Evolutionary conservation across 352 stramenopile species (phyloP), one percentile per base, ranked within the genome.

Genomic region (Globisporangium cylindrosporum): DNA sequence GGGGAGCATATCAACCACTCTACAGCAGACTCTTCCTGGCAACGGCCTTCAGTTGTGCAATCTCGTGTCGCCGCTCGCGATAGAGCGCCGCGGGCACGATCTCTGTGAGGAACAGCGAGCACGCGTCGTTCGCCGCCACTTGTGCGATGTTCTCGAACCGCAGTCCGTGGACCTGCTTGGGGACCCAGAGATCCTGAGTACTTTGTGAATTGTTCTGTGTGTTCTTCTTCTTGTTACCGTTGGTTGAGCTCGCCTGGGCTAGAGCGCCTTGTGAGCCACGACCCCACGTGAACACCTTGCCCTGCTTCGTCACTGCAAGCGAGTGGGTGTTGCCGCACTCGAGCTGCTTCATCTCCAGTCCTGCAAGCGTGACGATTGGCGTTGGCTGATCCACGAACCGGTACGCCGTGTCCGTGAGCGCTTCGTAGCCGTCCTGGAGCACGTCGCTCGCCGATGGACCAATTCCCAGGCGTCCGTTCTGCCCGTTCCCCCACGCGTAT

Each of bases 361-460:
- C 85, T 29, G 73, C 80, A 7, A 93, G 73, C 12, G 64, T 66
- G 18, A 76, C 70, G 29, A 91, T 65, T 0, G 67, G 66, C 22
- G 74, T 88, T 0, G 85, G 82, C 1, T 57, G 60, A 3, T 74
- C 73, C 20, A 88, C 72, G 51, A 80, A 91, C 12, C 77, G 79
- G 64, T 93, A 93, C 24, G 74, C 67, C 3, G 75, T 77, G 51
- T 91, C 83, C 1, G 85, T 93, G n/a, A 89, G 70, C 53, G 83
- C 81, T 41, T 93, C 85, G 55, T 91, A 91, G 1, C 85, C 85
- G 36, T 93, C 81, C 1, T 76, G 71, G 34, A 89, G 84, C n/a
- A 75, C 59, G 10, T 66, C 59, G 14, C 51, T 49, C 62, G 49
- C 41, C 25, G 25, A 56, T 59, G 4, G 65, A 24, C 82, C 82